Conservation (phyloP, 495 filamentous ascomycete genomes). For the Penicillium goetzii region DNA sequence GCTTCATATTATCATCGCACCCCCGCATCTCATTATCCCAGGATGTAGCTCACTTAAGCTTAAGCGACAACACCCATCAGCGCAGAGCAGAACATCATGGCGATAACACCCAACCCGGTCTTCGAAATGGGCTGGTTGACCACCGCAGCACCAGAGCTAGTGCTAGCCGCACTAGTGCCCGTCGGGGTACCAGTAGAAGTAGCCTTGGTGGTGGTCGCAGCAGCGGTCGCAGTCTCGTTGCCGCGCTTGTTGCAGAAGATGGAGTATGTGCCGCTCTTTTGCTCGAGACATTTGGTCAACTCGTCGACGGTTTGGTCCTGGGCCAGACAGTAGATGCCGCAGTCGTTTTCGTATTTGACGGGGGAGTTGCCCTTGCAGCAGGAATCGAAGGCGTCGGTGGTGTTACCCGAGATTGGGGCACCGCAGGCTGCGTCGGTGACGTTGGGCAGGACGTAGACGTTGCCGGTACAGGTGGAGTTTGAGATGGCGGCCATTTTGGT, state of each 20-base stretch:
- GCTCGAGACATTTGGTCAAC: conserved; percentile 41
- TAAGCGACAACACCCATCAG: conserved; percentile 36
- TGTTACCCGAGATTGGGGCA: conserved; percentile 38
- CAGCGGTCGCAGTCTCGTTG: conserved; percentile 48
- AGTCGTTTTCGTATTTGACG: conserved; percentile 48
- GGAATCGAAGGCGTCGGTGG: conserved; percentile 43
- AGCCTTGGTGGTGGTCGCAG: conserved; percentile 25
- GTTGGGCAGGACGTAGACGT: conserved; percentile 45
- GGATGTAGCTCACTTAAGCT: conserved; percentile 15
- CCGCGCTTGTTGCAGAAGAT: conserved; percentile 45
- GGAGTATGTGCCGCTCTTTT: conserved; percentile 34
- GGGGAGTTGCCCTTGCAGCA: conserved; percentile 52
- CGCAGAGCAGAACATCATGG: conserved; percentile 43
- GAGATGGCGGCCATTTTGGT: conserved; percentile 30
- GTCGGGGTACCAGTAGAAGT: conserved; percentile 27
- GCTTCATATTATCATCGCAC: not conserved
- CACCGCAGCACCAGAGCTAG: conserved; percentile 28
- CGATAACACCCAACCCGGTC: conserved; percentile 41
- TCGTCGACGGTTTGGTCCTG: conserved; percentile 43
- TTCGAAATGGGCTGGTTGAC: conserved; percentile 34
- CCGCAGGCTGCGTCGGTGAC: conserved; percentile 48
- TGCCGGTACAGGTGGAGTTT: conserved; percentile 33
- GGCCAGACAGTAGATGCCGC: conserved; percentile 56
- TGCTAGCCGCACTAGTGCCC: conserved; percentile 29
- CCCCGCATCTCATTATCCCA: not conserved